Percentiles rank a stretch among this genome's conserved stretches.
These are phyloP conservation scores for Phytophthora citricola DNA, from an alignment of 352 stramenopile species.

Conservation along the genomic window DNA sequence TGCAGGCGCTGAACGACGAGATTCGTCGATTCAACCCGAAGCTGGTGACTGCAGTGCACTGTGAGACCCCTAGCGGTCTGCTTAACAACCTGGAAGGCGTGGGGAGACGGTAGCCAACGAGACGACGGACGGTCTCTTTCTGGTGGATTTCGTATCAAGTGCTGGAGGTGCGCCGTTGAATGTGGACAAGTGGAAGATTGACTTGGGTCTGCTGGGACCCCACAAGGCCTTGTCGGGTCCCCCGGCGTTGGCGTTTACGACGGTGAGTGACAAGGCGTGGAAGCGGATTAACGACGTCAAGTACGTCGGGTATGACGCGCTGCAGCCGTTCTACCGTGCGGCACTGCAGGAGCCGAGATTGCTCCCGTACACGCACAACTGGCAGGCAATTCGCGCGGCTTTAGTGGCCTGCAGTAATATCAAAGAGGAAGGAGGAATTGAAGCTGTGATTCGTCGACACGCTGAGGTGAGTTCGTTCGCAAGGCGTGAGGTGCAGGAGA, in stretches of 20 bases:
- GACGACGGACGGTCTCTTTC: constrained; percentile 58
- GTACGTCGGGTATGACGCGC: constrained; percentile 59
- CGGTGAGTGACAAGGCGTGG: constrained; percentile 59
- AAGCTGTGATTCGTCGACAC: constrained; percentile 36
- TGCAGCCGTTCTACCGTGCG: constrained; percentile 52
- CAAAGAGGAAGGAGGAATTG: constrained; percentile 43
- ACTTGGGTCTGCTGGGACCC: constrained; percentile 51
- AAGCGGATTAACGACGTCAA: constrained; percentile 48
- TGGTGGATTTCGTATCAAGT: constrained; percentile 69
- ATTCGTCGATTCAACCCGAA: constrained; percentile 54
- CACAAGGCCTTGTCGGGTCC: constrained; percentile 61
- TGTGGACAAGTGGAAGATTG: constrained; percentile 51
- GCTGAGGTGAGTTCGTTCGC: constrained; percentile 45
- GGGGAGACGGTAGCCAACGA: constrained; percentile 43
- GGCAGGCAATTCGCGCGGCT: constrained; percentile 54
- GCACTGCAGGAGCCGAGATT: constrained; percentile 41
- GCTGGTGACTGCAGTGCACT: constrained; percentile 62
- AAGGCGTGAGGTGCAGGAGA: constrained; percentile 36
- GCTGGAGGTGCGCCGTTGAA: constrained; percentile 44
- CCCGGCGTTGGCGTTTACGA: constrained; percentile 50
- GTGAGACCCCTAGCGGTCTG: constrained; percentile 57
- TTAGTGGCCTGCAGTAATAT: constrained; percentile 47
- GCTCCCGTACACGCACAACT: constrained; percentile 67
- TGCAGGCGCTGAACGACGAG: constrained; percentile 37
- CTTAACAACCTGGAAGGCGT: constrained; percentile 53